Evolutionary conservation across 768 basidiomycete genomes (phyloP), one percentile per base, ranked within the genome.

Genomic region (Rhizopogon rudus): DNA sequence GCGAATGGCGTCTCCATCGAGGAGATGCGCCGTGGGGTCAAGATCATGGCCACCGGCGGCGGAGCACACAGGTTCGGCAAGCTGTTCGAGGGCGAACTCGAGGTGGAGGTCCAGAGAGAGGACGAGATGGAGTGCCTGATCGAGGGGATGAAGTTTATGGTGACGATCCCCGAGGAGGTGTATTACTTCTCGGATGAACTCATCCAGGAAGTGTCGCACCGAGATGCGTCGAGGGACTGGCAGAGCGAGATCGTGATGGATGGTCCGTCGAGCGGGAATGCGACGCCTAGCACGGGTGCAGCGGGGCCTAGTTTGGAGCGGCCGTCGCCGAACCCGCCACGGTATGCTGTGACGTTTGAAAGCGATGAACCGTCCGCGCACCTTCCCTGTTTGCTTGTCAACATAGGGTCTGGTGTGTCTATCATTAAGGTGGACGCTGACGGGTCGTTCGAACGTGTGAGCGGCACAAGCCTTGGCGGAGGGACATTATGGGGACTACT

Each of bases 81-180:
- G 63, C 74, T 90, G 51, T 88, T 99, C 69, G 77, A 77, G 50
- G 75, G 75, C 20, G 82, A 82, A 59, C 75, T 98, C 13, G 83
- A 78, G 28, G 91, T 98, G 50, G 93, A 95, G 65, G 93, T 98
- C 42, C 75, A 77, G 57, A 73, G 88, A 54, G 96, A 98, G 72
- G 97, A 98, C 69, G 97, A 99, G 80, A 98, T 99, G 97, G 96
- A 93, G 74, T 98, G 97, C 65, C 73, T 98, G 67, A 98, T 98
- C 61, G 88, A 93, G 63, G 97, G 97, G 29, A 78, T 99, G 67
- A 90, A 92, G 71, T 99, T 99, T 74, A 88, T 98, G 70, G 88
- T 89, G 37, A 86, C 90, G 69, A 95, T 99, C 57, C 96, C 96
- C 35, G 87, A 93, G 72, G 97, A 99, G 74, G 96, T 92, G 29